Evolutionary conservation across 2,329 filamentous ascomycete species (phyloP).

Genomic region (Pseudogymnoascus sp.): DNA sequence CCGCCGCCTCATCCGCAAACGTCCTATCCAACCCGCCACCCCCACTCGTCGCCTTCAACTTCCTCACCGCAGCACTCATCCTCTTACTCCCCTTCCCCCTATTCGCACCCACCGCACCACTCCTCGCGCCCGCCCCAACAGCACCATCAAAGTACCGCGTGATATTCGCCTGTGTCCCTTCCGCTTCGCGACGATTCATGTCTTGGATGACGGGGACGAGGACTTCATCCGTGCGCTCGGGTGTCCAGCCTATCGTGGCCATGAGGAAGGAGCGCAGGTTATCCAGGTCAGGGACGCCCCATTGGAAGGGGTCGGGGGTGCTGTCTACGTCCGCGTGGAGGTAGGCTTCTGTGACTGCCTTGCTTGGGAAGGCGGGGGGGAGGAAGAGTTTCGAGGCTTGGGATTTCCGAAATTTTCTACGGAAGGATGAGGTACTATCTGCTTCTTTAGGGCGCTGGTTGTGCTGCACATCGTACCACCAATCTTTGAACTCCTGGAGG

Average conservation of each 20-base stretch:
- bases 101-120: slow-evolving; percentile 57
- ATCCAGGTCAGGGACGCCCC: slow-evolving; percentile 91
- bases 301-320: slow-evolving; percentile 75
- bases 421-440: slow-evolving; percentile 58
- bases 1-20: slow-evolving; percentile 28
- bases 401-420: slow-evolving; percentile 75
- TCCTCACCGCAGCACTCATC: slow-evolving; percentile 69
- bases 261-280: slow-evolving; percentile 79
- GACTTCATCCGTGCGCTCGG: slow-evolving; percentile 90
- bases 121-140: slow-evolving; percentile 61
- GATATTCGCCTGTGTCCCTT: slow-evolving; percentile 94
- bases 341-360: slow-evolving; percentile 77
- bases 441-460: slow-evolving; percentile 58
- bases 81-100: slow-evolving; percentile 60
- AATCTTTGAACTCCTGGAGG: slow-evolving; percentile 72
- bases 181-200: slow-evolving; percentile 81
- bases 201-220: slow-evolving; percentile 91
- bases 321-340: slow-evolving; percentile 78
- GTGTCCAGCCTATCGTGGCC: slow-evolving; percentile 86
- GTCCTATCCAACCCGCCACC: slow-evolving; percentile 18
- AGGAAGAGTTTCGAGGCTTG: slow-evolving; percentile 83
- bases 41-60: slow-evolving; percentile 49
- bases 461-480: slow-evolving; percentile 77
- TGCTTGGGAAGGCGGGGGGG: slow-evolving; percentile 70
- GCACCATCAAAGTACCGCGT: slow-evolving; percentile 81